Base-by-base conservation (phyloP, 306 rosid genomes). In the Rosa rugosa region DNA sequence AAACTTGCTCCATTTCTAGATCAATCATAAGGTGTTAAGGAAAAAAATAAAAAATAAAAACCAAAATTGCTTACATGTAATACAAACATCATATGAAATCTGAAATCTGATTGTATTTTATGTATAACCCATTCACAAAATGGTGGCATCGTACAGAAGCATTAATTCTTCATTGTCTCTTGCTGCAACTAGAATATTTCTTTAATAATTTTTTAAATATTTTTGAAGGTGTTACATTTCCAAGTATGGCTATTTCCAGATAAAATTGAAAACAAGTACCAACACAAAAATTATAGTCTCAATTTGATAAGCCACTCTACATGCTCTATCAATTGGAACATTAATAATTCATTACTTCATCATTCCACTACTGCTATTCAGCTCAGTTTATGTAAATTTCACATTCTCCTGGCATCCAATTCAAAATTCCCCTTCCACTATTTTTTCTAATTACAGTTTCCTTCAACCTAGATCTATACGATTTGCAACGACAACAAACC, bases 191-290 rank as follows among this genome's bases (percentile, higher is more conserved):
- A 53, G 6, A 53, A 53, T 51, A 17, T 6, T 6, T 31, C 34
- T 31, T 31, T 53, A 5, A 18, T 51, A 17, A 20, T 6, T 31
- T 2, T 31, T 31, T 53, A 5, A 18, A 53, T 7, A 53, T 31
- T 7, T 53, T 53, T 2, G 11, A 53, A 53, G 8, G n/a, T 53
- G 4, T 53, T 53, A 53, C 4, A 53, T 18, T 25, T 53, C 54
- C 54, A 53, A 18, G 22, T 20, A 53, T 17, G 59, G 59, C 9
- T 17, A 53, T 17, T 79, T 80, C 77, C 64, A 42, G 22, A 80
- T 46, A 13, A 54, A 46, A 31, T 31, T 31, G 34, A 31, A 31
- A 31, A 31, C 34, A 31, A 31, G 34, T 31, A 31, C 34, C 4
- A 23, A 45, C 38, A 67, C 47, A 25, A 44, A 17, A 49, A 47